phyloP scores from a whole-genome alignment of 495 filamentous ascomycete genomes.

The Talaromyces proteolyticus region DNA sequence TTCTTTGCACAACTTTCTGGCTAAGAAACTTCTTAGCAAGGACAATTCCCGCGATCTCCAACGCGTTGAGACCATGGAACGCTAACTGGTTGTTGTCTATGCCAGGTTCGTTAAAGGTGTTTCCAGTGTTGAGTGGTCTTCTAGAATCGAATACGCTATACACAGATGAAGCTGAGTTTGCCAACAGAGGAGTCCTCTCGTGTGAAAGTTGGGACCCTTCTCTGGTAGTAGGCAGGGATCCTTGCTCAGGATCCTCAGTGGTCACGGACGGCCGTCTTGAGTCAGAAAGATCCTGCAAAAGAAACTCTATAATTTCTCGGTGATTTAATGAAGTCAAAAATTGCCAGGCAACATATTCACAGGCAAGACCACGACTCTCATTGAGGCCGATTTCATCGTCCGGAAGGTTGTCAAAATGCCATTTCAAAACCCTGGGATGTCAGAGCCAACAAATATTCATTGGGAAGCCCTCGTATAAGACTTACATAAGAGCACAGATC shows the following conservation, averaged over 20 bases:
- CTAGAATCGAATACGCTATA: slow-evolving; percentile 15
- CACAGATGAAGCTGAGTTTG: slow-evolving; percentile 17
- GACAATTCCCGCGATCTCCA: slow-evolving; percentile 88
- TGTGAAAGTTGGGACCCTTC: slow-evolving; percentile 1
- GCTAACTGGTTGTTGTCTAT: slow-evolving; percentile 55
- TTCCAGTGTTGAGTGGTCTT: slow-evolving; percentile 9
- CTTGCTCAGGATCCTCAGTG: slow-evolving; percentile 21
- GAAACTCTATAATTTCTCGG: slow-evolving; percentile 73
- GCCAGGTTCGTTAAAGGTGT: slow-evolving; percentile 8
- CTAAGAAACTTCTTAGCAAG: slow-evolving; percentile 87
- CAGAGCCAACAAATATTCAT: neutral
- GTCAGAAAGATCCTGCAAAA: slow-evolving; percentile 70
- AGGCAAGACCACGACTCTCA: slow-evolving; percentile 73
- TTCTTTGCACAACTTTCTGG: slow-evolving; percentile 77
- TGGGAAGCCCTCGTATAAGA: neutral
- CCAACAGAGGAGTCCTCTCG: slow-evolving; percentile 27
- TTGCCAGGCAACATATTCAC: slow-evolving; percentile 89
- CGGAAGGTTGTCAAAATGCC: slow-evolving; percentile 57
- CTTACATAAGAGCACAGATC: slow-evolving; percentile 74
- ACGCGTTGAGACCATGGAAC: slow-evolving; percentile 73
- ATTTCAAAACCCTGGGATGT: slow-evolving; percentile 64
- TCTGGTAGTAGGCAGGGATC: slow-evolving; percentile 8
- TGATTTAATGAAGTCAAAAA: slow-evolving; percentile 76
- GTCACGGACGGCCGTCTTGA: slow-evolving; percentile 12
- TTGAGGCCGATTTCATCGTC: slow-evolving; percentile 66